These are phyloP conservation scores for Uronychia binucleata DNA, from an alignment of 73 alveolate genomes.

Conservation along the genomic window DNA sequence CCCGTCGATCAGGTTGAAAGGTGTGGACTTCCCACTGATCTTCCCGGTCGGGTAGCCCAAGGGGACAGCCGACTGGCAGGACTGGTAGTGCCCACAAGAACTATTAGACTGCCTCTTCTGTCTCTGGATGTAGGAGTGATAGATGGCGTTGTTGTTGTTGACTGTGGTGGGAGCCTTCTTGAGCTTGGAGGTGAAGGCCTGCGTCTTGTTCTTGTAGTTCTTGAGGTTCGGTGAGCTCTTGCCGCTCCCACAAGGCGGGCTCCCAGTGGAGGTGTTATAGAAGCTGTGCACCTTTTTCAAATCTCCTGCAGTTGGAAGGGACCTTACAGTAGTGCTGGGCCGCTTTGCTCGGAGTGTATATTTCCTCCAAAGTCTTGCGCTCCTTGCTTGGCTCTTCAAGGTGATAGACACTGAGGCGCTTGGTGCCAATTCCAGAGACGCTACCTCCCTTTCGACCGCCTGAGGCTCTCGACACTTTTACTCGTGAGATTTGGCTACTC, in stretches of 20 bases:
- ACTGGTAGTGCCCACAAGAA: not conserved
- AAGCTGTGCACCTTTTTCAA: not conserved
- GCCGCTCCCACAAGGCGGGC: slow-evolving; percentile 1
- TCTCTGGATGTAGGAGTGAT: not conserved
- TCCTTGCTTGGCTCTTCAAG: not conserved
- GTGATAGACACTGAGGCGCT: not conserved
- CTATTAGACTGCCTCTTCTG: not conserved
- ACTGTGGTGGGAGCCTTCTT: not conserved
- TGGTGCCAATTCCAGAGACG: not conserved
- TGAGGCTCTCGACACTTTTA: not conserved
- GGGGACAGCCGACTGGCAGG: not conserved
- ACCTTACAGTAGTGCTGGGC: not conserved
- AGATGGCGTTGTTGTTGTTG: not conserved
- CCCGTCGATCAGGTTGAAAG: not conserved
- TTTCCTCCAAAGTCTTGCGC: not conserved
- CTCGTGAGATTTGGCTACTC: not conserved
- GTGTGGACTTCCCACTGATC: not conserved
- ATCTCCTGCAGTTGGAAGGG: not conserved
- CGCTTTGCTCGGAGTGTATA: not conserved
- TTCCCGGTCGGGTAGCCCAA: not conserved
- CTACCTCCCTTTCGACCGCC: not conserved
- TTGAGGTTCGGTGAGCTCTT: not conserved
- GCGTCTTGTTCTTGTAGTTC: not conserved
- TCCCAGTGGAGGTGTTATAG: not conserved
- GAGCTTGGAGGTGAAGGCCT: not conserved